Conservation (phyloP, 2,329 filamentous ascomycete species). For the Trichoderma sp. region DNA sequence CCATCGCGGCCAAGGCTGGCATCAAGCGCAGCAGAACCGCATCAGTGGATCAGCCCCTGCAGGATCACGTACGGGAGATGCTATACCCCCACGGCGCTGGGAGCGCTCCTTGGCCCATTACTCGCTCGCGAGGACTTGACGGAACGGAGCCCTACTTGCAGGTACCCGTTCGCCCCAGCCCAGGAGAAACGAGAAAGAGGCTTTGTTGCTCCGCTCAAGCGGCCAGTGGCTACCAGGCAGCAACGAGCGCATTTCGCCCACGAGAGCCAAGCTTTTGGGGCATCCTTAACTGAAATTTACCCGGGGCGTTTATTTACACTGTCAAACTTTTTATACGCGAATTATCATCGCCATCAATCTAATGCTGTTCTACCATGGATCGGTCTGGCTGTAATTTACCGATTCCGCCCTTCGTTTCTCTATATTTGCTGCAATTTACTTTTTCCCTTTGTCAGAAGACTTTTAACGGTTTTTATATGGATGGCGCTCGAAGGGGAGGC, state of each 20-base stretch:
- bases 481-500: conserved; percentile 28
- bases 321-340: background rate
- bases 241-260: conserved; percentile 46
- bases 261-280: conserved; percentile 66
- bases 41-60: conserved; percentile 59
- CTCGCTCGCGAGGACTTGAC: conserved; percentile 34
- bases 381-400: background rate
- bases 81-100: conserved; percentile 38
- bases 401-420: background rate
- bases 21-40: conserved; percentile 60
- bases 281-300: conserved; percentile 51
- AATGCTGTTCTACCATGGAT: conserved; percentile 10
- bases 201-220: conserved; percentile 65
- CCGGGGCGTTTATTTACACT: background rate
- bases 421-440: background rate
- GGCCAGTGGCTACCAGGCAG: conserved; percentile 46
- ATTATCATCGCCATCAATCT: background rate
- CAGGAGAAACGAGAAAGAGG: conserved; percentile 58
- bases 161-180: conserved; percentile 41
- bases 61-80: conserved; percentile 66
- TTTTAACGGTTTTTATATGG: conserved; percentile 29
- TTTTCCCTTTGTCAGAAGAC: conserved; percentile 19
- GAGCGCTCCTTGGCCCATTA: conserved; percentile 37
- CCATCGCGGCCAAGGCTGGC: conserved; percentile 36
- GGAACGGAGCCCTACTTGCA: conserved; percentile 33